Evolutionary conservation across 2,329 filamentous ascomycete species (phyloP).

Genomic region (Tolypocladium sp.): DNA sequence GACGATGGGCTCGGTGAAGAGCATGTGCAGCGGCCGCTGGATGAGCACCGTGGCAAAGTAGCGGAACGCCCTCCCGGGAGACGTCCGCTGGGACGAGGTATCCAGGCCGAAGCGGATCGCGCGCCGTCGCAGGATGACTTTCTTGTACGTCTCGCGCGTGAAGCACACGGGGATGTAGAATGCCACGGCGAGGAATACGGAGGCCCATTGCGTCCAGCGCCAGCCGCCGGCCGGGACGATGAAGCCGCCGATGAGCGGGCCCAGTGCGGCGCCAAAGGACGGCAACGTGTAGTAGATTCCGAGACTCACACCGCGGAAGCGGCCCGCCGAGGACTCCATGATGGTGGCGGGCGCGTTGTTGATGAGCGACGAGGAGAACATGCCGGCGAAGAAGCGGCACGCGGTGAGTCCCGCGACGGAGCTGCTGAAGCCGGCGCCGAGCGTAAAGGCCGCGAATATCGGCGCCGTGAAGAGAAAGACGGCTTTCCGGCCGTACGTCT

Average conservation of each 20-base stretch:
- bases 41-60: constrained; percentile 34
- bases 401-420: constrained; percentile 65
- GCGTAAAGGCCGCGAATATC: constrained; percentile 63
- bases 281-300: constrained; percentile 56
- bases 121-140: constrained; percentile 41
- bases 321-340: constrained; percentile 48
- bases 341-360: constrained; percentile 55
- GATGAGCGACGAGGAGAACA: constrained; percentile 52
- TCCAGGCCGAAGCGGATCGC: constrained; percentile 26
- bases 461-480: constrained; percentile 42
- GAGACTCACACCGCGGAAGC: constrained; percentile 47
- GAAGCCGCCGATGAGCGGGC: constrained; percentile 61
- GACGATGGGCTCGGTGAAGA: constrained; percentile 65
- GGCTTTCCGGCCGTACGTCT: constrained; percentile 54
- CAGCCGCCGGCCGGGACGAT: constrained; percentile 54
- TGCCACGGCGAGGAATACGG: constrained; percentile 26
- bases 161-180: constrained; percentile 52
- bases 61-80: constrained; percentile 13
- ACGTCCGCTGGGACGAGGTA: constrained; percentile 14
- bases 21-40: constrained; percentile 56
- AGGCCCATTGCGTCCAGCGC: constrained; percentile 43
- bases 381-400: constrained; percentile 59
- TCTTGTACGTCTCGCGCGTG: constrained; percentile 53
- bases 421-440: constrained; percentile 56
- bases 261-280: constrained; percentile 54